Percentiles rank a stretch among this genome's conserved stretches.
phyloP scores from a whole-genome alignment of 176 grass and related monocot genomes.

The Pontederia crassipes region DNA sequence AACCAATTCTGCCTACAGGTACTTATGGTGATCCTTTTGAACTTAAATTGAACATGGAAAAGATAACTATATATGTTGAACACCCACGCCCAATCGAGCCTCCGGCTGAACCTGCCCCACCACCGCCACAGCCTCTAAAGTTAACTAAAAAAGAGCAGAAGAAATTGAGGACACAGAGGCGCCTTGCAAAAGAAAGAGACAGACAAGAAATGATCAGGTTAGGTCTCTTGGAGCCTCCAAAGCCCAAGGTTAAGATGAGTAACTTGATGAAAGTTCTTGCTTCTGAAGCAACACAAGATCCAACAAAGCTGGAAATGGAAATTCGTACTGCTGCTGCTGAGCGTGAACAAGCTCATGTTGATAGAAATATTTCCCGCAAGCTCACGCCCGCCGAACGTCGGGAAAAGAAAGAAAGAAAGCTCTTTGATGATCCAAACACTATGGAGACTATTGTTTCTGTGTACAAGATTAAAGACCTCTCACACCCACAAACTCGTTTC shows the following conservation, averaged over 20 bases:
- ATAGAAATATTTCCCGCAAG: slow-evolving; percentile 82
- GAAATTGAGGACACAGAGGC: slow-evolving; percentile 83
- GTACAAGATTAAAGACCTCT: slow-evolving; percentile 76
- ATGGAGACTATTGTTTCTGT: slow-evolving; percentile 73
- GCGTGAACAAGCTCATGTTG: slow-evolving; percentile 88
- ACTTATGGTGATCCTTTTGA: slow-evolving; percentile 43
- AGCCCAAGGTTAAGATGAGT: slow-evolving; percentile 98
- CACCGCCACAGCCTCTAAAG: slow-evolving; percentile 82
- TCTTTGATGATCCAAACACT: slow-evolving; percentile 70
- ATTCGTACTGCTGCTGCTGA: slow-evolving; percentile 83
- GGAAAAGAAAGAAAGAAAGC: slow-evolving; percentile 81
- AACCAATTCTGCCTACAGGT: slow-evolving; percentile 38
- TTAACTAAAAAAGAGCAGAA: slow-evolving; percentile 87
- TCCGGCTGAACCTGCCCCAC: slow-evolving; percentile 65
- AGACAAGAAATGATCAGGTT: slow-evolving; percentile 99
- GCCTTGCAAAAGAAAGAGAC: slow-evolving; percentile 93
- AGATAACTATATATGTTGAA: slow-evolving; percentile 81
- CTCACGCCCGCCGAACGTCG: slow-evolving; percentile 85
- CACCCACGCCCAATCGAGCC: slow-evolving; percentile 85
- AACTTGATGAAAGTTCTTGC: slow-evolving; percentile 95
- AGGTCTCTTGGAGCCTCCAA: slow-evolving; percentile 89
- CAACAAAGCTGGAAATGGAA: slow-evolving; percentile 88
- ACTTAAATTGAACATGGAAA: slow-evolving; percentile 75
- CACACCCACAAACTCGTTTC: slow-evolving; percentile 77
- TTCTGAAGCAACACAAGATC: slow-evolving; percentile 94